These are phyloP conservation scores for Zychaea mexicana DNA, from an alignment of 371 early-diverging fungal species.

Conservation along the genomic window DNA sequence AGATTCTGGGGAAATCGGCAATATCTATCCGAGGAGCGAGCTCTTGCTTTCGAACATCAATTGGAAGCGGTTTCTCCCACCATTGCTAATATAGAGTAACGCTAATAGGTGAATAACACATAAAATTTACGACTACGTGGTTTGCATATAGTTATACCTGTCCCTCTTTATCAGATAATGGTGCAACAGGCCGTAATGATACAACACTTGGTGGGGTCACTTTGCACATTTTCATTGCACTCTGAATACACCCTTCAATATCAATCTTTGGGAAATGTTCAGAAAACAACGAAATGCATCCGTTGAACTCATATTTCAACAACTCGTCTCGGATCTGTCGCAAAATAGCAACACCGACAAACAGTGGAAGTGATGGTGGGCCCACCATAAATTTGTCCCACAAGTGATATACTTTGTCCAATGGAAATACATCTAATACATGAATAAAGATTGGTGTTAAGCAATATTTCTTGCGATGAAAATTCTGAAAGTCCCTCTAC, in stretches of 20 bases:
- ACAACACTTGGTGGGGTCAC: constrained; percentile 63
- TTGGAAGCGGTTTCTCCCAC: constrained; percentile 61
- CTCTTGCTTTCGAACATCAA: constrained; percentile 58
- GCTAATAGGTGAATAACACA: no score
- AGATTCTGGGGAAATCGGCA: constrained; percentile 50
- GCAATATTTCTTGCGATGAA: no score
- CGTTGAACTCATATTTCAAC: constrained; percentile 67
- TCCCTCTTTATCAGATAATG: neutral
- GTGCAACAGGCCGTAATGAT: constrained; percentile 13
- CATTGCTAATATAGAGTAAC: constrained; percentile 34
- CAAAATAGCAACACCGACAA: constrained; percentile 73
- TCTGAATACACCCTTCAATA: constrained; percentile 70
- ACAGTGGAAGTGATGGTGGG: constrained; percentile 64
- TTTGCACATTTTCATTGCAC: constrained; percentile 69
- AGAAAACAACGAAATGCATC: constrained; percentile 63
- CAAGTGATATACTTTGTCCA: constrained; percentile 77
- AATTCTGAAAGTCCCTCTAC: no score
- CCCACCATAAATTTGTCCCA: constrained; percentile 80
- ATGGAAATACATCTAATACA: constrained; percentile 70
- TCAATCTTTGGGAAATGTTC: constrained; percentile 73
- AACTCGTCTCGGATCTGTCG: constrained; percentile 63
- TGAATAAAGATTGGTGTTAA: no score
- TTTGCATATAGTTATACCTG: neutral
- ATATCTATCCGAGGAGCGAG: constrained; percentile 60
- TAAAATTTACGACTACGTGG: no score